Conservation (phyloP, 495 filamentous ascomycete genomes). For the Penicillium diatomitis region DNA sequence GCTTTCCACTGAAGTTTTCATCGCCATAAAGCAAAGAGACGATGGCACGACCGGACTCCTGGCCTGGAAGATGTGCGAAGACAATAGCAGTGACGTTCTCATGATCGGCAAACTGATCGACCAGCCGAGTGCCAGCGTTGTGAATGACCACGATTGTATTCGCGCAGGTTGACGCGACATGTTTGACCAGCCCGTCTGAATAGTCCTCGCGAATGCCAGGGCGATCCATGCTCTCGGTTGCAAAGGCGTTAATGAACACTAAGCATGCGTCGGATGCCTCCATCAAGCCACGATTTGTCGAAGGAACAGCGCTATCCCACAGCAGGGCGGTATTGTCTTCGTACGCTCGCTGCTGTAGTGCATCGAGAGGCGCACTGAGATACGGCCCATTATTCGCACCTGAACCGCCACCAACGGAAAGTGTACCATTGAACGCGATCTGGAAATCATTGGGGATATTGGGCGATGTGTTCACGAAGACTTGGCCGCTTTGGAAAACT, state of each 20-base stretch:
- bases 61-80: slow-evolving; percentile 64
- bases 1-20: slow-evolving; percentile 52
- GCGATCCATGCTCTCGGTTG: slow-evolving; percentile 40
- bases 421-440: slow-evolving; percentile 45
- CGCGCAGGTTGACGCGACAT: slow-evolving; percentile 44
- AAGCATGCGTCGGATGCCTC: slow-evolving; percentile 40
- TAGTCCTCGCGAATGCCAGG: slow-evolving; percentile 18
- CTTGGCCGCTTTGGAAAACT: neutral
- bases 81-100: slow-evolving; percentile 62
- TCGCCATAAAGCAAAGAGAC: slow-evolving; percentile 64
- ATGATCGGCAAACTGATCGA: slow-evolving; percentile 34
- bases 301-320: slow-evolving; percentile 39
- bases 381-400: slow-evolving; percentile 19
- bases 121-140: slow-evolving; percentile 28
- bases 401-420: slow-evolving; percentile 40
- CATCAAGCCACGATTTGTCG: slow-evolving; percentile 16
- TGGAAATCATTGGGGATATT: slow-evolving; percentile 6
- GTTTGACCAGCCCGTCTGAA: slow-evolving; percentile 46
- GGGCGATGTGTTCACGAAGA: neutral
- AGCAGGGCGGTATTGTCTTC: slow-evolving; percentile 34
- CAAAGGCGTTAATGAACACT: slow-evolving; percentile 55
- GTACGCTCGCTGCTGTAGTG: slow-evolving; percentile 39
- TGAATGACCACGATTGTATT: slow-evolving; percentile 46
- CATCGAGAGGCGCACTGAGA: slow-evolving; percentile 45
- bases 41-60: slow-evolving; percentile 67